A percentile compares a stretch with the other conserved stretches of the same genome.
Conservation (phyloP, 1,284 basidiomycete species). For the Melampsora larici-populina region DNA sequence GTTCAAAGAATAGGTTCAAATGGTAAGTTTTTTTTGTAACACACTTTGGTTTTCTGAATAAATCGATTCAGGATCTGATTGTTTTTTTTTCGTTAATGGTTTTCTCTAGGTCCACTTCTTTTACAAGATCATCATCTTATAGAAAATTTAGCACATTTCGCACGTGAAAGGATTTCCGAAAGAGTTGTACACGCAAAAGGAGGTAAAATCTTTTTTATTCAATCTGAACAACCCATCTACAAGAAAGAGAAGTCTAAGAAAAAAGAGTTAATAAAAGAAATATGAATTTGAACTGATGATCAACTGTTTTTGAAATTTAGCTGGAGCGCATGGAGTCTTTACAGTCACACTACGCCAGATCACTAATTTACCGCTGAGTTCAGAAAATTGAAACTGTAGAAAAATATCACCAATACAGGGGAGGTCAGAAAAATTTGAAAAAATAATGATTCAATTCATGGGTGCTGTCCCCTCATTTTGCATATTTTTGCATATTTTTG, state of each 20-base stretch:
- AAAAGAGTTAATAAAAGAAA: neutral
- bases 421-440: too few species aligned
- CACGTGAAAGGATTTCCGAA: constrained; percentile 91
- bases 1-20: constrained; percentile 40
- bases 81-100: neutral
- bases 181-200: constrained; percentile 65
- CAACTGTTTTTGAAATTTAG: neutral
- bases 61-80: neutral
- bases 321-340: constrained; percentile 20
- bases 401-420: too few species aligned
- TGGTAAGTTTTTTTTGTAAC: neutral
- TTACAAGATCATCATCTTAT: constrained; percentile 55
- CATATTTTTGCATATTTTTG: too few species aligned
- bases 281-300: neutral
- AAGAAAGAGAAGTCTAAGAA: neutral
- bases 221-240: neutral
- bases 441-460: too few species aligned
- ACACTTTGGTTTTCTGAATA: neutral
- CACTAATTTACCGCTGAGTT: too few species aligned
- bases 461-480: too few species aligned
- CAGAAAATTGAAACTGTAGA: too few species aligned
- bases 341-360: too few species aligned
- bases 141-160: constrained; percentile 83
- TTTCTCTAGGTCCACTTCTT: constrained; percentile 16
- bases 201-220: neutral